Evolutionary conservation across 495 filamentous ascomycete genomes (phyloP), one percentile per base, ranked within the genome.

Genomic region (Podospora comata): DNA sequence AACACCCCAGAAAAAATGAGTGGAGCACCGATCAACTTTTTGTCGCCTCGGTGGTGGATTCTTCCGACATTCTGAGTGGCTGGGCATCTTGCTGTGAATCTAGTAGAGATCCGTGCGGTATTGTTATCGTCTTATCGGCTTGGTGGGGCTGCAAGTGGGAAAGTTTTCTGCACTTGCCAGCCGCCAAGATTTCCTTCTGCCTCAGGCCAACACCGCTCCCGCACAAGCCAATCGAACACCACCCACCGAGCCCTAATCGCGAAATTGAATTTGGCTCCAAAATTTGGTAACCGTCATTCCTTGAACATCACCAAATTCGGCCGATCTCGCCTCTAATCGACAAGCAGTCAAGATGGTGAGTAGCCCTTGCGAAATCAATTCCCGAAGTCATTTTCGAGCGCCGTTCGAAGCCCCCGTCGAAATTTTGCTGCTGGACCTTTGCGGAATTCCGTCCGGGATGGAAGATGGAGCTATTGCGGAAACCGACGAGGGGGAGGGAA

Each of bases 271-370:
- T 70, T 67, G 75, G 68, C 71, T 68, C 75, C 75, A 76, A 77
- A 77, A 75, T 75, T 75, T 73, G 65, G 68, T 71, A 68, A 71
- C 70, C 71, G 71, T 70, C 74, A 73, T 62, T 71, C 68, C 69
- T 19, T 66, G 27, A 63, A 63, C 61, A 76, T 75, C 68, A 61
- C 66, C 75, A 69, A 71, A 71, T 66, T 69, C 70, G 70, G 74
- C 78, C 77, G 76, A 78, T 74, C 71, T 69, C 72, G 72, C 68
- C 71, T 71, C 67, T 69, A 72, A 73, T 73, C 75, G 75, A 77
- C 75, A 75, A 73, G 62, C 68, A 77, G 75, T 65, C 73, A 79
- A 79, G 76, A 79, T 79, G 77, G 77, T 79, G 69, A 76, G 77
- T 78, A 48, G 28, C 39, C 70, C 65, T 59, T 65, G 19, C 68